phyloP scores from a whole-genome alignment of 768 basidiomycete species.

The Suillus subluteus region DNA sequence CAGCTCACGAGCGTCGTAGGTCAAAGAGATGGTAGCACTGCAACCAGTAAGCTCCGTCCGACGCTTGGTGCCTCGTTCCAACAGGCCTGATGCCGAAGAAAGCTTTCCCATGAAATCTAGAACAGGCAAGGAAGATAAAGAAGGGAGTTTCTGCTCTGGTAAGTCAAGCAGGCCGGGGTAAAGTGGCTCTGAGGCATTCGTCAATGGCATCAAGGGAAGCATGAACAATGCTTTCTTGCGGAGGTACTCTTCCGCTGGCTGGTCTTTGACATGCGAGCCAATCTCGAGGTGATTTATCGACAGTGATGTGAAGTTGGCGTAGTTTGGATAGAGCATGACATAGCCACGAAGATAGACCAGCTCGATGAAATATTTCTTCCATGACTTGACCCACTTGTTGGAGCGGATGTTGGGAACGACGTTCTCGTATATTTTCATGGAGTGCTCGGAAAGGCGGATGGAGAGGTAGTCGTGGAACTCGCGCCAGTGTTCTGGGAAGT shows the following conservation, averaged over 20 bases:
- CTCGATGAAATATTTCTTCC: constrained; percentile 93
- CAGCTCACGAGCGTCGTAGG: constrained; percentile 30
- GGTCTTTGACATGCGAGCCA: constrained; percentile 75
- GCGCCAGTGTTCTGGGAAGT: constrained; percentile 88
- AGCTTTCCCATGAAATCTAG: constrained; percentile 67
- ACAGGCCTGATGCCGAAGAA: constrained; percentile 37
- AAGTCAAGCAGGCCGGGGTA: constrained; percentile 54
- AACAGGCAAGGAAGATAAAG: constrained; percentile 60
- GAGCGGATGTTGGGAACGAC: constrained; percentile 80
- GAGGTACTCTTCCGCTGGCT: constrained; percentile 46
- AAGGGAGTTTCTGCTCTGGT: constrained; percentile 56
- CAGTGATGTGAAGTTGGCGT: constrained; percentile 65
- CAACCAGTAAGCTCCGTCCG: constrained; percentile 35
- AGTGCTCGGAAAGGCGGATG: constrained; percentile 61
- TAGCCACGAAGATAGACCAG: constrained; percentile 80
- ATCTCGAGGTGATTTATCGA: constrained; percentile 92
- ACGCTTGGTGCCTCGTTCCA: constrained; percentile 38
- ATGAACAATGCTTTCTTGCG: constrained; percentile 68
- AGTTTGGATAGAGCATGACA: constrained; percentile 91
- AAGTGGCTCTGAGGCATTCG: constrained; percentile 19
- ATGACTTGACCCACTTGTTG: constrained; percentile 79
- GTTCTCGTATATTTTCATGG: constrained; percentile 35
- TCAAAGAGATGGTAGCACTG: constrained; percentile 14
- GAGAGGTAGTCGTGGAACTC: constrained; percentile 83
- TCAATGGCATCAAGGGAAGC: constrained; percentile 66